Evolutionary conservation across 1,284 basidiomycete species (phyloP).

Genomic region (Mycocalia duriaeana): DNA sequence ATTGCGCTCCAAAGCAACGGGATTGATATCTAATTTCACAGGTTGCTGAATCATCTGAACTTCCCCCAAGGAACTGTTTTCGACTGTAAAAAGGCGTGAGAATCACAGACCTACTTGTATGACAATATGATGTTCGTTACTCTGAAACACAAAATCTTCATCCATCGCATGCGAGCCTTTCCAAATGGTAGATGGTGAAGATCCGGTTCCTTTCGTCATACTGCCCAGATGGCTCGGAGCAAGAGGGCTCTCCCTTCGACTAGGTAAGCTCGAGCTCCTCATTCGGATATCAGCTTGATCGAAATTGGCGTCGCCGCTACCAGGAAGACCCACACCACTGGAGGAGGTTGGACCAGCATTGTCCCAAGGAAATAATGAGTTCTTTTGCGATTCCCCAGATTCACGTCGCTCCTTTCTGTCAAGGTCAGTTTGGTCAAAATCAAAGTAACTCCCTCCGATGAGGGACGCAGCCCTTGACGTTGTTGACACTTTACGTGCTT

Average conservation of each 20-base stretch:
- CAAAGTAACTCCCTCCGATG: conserved; percentile 40
- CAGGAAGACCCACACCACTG: no score
- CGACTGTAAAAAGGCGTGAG: conserved; percentile 31
- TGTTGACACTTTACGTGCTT: conserved; percentile 64
- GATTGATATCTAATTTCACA: conserved; percentile 49
- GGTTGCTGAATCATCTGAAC: conserved; percentile 41
- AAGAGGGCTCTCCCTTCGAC: conserved; percentile 46
- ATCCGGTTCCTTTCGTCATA: no score
- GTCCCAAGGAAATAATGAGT: conserved; percentile 77
- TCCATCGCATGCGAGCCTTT: no score
- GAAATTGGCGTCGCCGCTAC: conserved; percentile 42
- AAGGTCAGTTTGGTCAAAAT: conserved; percentile 35
- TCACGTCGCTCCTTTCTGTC: conserved; percentile 29
- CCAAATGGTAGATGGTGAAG: no score
- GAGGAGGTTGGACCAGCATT: conserved; percentile 68
- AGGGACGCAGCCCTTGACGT: conserved; percentile 46
- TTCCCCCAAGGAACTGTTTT: conserved; percentile 15
- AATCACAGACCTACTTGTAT: no score
- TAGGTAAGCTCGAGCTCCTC: conserved; percentile 49
- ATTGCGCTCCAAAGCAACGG: conserved; percentile 62
- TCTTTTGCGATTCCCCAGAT: conserved; percentile 53
- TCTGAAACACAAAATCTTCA: no score
- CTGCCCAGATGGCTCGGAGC: conserved; percentile 41
- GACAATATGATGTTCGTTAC: no score
- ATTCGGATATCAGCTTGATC: conserved; percentile 48